Evolutionary conservation across 768 basidiomycete genomes (phyloP).

Genomic region (Boletus tomentosulus): DNA sequence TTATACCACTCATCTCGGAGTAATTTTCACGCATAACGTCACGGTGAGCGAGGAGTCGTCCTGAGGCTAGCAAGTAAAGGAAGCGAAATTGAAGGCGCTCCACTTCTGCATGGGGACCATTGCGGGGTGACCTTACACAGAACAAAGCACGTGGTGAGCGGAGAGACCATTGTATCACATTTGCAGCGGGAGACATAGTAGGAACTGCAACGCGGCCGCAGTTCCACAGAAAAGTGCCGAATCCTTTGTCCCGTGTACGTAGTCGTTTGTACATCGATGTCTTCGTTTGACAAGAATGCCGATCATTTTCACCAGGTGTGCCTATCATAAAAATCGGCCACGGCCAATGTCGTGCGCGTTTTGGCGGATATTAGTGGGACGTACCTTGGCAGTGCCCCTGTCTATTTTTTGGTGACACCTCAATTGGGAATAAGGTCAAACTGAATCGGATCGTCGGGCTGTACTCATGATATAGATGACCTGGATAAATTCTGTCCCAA

Average conservation of each 20-base stretch:
- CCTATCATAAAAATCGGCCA: conserved; percentile 3
- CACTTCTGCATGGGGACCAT: conserved; percentile 5
- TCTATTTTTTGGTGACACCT: conserved; percentile 1
- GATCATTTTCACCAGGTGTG: conserved; percentile 5
- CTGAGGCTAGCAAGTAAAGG: not conserved
- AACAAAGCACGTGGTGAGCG: conserved; percentile 1
- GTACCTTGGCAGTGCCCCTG: conserved; percentile 1
- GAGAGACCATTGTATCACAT: conserved; percentile 5
- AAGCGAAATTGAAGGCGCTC: not conserved
- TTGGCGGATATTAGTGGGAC: conserved; percentile 6
- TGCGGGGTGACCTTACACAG: not conserved
- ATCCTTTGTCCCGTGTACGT: not conserved
- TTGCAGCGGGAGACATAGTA: conserved; percentile 4
- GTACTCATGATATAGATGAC: not conserved
- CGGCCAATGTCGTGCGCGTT: not conserved
- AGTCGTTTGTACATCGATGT: not conserved
- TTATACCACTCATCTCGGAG: not conserved
- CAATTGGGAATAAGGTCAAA: not conserved
- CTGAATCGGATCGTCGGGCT: not conserved
- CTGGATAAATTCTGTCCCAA: not conserved
- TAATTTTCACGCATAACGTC: not conserved
- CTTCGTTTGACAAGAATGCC: conserved; percentile 2
- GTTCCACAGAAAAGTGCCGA: not conserved
- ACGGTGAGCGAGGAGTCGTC: not conserved
- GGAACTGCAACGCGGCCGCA: conserved; percentile 2